Conservation (phyloP, 257 asterid species). For the Nicotiana sylvestris region DNA sequence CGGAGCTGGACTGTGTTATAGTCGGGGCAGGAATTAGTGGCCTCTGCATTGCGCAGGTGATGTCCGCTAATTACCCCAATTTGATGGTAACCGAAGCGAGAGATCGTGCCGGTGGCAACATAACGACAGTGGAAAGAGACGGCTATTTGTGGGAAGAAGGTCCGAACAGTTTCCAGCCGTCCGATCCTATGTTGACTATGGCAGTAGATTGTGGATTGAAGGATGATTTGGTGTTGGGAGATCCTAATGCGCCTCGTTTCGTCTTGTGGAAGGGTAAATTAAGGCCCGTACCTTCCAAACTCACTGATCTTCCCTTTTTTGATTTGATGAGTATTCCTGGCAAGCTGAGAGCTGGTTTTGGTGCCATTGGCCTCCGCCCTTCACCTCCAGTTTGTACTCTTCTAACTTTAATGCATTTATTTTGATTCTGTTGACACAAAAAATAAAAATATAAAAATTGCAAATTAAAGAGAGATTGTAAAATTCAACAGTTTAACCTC, state of each 20-base stretch:
- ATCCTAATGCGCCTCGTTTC: constrained; percentile 88
- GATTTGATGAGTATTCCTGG: constrained; percentile 87
- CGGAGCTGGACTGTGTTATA: constrained; percentile 67
- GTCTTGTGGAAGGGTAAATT: constrained; percentile 87
- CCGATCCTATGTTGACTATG: constrained; percentile 83
- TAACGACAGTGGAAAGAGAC: constrained; percentile 71
- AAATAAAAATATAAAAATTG: background rate
- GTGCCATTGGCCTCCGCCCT: constrained; percentile 90
- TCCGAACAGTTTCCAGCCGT: constrained; percentile 97
- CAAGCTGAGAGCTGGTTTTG: constrained; percentile 91
- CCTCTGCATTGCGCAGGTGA: constrained; percentile 80
- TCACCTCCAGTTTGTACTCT: constrained; percentile 79
- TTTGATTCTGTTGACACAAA: background rate
- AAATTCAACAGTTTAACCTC: background rate
- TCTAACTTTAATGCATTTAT: background rate
- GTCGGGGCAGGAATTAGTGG: constrained; percentile 96
- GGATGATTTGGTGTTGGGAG: constrained; percentile 90
- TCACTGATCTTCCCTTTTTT: constrained; percentile 71
- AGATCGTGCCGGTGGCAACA: constrained; percentile 90
- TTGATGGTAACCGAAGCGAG: constrained; percentile 83
- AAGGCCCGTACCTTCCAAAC: constrained; percentile 83
- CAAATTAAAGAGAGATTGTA: background rate
- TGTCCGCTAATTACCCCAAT: constrained; percentile 53
- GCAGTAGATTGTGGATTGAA: constrained; percentile 82
- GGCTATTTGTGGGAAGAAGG: constrained; percentile 99